Percentiles rank a stretch among this genome's conserved stretches.
phyloP scores from a whole-genome alignment of 2,329 filamentous ascomycete species.

The Colletotrichum euphorbiae region DNA sequence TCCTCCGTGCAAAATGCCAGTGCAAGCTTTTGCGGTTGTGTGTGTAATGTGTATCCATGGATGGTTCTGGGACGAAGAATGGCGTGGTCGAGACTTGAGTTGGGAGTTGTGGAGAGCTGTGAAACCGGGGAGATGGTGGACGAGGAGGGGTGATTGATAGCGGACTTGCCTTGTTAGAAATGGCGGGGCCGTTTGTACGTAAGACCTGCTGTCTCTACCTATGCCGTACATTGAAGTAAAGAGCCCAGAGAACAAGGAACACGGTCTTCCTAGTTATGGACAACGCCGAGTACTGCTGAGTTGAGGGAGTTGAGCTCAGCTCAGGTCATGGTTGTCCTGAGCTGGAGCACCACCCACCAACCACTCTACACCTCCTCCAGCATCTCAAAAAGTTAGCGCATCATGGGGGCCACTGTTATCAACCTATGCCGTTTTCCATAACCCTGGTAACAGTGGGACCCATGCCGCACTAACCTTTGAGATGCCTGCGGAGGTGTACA shows the following conservation, averaged over 20 bases:
- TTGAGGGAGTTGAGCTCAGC: background rate
- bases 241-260: background rate
- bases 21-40: constrained; percentile 6
- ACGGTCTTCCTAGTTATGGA: background rate
- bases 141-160: background rate
- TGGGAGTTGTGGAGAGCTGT: constrained; percentile 9
- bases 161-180: constrained; percentile 16
- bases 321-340: background rate
- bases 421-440: no score
- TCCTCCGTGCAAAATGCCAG: background rate
- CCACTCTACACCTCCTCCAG: no score
- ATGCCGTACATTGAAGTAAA: background rate
- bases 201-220: background rate
- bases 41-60: no score
- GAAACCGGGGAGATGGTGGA: constrained; percentile 17
- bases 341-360: background rate
- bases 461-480: no score
- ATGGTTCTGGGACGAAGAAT: background rate
- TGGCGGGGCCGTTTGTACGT: background rate
- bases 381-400: no score
- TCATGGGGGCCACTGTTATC: no score
- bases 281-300: background rate
- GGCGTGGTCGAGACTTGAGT: constrained; percentile 3
- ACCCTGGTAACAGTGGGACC: no score
- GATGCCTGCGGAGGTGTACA: no score